These are phyloP conservation scores for Aspergillus unguis DNA, from an alignment of 2,329 filamentous ascomycete species.

Conservation along the genomic window DNA sequence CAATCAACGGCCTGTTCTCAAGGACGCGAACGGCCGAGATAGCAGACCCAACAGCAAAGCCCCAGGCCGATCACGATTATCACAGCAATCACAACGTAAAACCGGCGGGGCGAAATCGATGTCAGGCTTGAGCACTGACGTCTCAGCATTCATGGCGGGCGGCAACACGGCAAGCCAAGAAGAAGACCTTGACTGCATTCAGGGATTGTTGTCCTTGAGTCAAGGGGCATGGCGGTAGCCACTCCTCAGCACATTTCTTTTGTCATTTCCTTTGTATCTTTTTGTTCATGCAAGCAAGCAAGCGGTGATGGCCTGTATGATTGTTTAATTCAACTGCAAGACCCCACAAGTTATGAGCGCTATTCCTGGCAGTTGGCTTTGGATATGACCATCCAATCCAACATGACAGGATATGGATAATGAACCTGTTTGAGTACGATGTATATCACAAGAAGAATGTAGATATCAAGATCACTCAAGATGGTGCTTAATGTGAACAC, in stretches of 20 bases:
- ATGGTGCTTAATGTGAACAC: no score
- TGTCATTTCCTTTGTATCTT: slow-evolving; percentile 23
- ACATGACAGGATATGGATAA: no score
- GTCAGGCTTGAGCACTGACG: slow-evolving; percentile 57
- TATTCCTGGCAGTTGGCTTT: no score
- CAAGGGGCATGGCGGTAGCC: slow-evolving; percentile 81
- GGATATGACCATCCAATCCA: no score
- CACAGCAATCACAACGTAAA: slow-evolving; percentile 20
- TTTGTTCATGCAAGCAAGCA: slow-evolving; percentile 29
- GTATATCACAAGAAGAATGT: no score
- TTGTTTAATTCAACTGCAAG: neutral
- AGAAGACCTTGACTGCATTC: slow-evolving; percentile 82
- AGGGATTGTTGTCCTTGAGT: slow-evolving; percentile 81
- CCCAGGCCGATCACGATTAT: slow-evolving; percentile 26
- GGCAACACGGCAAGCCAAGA: slow-evolving; percentile 60
- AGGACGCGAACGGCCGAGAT: slow-evolving; percentile 37
- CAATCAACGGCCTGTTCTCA: slow-evolving; percentile 42
- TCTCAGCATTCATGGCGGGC: slow-evolving; percentile 71
- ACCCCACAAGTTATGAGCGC: no score
- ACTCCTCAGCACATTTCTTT: slow-evolving; percentile 3
- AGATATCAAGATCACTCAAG: no score
- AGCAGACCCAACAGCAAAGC: slow-evolving; percentile 23
- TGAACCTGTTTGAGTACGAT: no score
- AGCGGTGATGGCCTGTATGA: slow-evolving; percentile 29
- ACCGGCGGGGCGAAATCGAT: slow-evolving; percentile 32